Evolutionary conservation across 106 monocot genomes (phyloP).

Genomic region (Narthecium ossifragum): DNA sequence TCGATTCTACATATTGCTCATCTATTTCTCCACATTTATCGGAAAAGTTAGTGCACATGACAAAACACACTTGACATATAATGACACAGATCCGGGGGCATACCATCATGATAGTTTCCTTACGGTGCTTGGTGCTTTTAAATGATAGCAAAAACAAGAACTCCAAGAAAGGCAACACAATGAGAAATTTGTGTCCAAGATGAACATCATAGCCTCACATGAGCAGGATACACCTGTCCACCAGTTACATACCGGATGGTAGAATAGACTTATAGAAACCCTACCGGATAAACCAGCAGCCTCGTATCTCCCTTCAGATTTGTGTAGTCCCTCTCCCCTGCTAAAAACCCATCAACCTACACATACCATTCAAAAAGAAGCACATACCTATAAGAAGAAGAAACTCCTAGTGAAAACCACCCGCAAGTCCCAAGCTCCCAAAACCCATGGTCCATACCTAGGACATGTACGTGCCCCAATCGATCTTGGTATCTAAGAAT

Average conservation of each 20-base stretch:
- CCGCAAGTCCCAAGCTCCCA: neutral
- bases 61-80: no score
- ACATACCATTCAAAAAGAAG: neutral
- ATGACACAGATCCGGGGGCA: no score
- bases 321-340: constrained; percentile 89
- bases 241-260: constrained; percentile 70
- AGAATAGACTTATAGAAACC: constrained; percentile 88
- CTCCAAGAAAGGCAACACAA: no score
- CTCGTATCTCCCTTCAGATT: constrained; percentile 91
- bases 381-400: neutral
- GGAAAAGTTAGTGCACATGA: no score
- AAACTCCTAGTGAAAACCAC: neutral
- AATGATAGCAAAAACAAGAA: no score
- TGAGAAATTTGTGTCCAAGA: no score
- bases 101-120: no score
- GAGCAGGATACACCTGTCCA: constrained; percentile 76
- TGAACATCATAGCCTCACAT: constrained; percentile 68
- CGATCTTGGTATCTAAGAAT: constrained; percentile 92
- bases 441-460: constrained; percentile 39
- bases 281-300: constrained; percentile 91
- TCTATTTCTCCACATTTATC: no score
- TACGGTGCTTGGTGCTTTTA: no score
- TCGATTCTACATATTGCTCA: no score
- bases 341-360: constrained; percentile 91
- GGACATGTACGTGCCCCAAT: constrained; percentile 99